A percentile compares a stretch with the other conserved stretches of the same genome.
Conservation (phyloP, 139 green algal genomes). For the Coelastrella sp. region DNA sequence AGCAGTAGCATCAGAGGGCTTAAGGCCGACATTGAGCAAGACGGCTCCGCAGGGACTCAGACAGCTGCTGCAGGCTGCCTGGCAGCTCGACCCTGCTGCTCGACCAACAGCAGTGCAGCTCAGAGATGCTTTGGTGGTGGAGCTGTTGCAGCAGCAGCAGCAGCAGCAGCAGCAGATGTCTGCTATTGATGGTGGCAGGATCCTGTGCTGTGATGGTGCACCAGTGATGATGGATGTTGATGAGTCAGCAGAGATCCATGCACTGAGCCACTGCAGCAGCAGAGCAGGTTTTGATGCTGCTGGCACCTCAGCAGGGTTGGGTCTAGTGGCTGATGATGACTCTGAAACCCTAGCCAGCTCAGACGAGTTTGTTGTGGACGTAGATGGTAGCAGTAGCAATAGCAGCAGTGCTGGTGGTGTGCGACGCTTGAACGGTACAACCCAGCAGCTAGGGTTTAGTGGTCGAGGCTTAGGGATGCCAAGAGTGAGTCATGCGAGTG, state of each 20-base stretch:
- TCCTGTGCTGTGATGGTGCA: too few species aligned
- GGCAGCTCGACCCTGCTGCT: slow-evolving; percentile 61
- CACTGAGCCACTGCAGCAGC: slow-evolving; percentile 16
- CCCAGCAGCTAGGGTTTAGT: too few species aligned
- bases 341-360: slow-evolving; percentile 31
- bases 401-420: neutral
- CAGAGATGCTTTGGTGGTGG: neutral
- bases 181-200: too few species aligned
- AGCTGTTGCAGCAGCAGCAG: slow-evolving; percentile 31
- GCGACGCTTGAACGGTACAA: too few species aligned
- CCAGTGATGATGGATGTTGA: slow-evolving; percentile 38
- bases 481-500: neutral
- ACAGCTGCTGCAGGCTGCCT: slow-evolving; percentile 73
- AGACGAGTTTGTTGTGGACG: neutral
- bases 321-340: neutral
- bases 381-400: neutral
- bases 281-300: neutral
- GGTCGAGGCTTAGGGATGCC: neutral
- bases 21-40: slow-evolving; percentile 76
- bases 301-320: neutral
- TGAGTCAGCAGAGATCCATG: slow-evolving; percentile 3
- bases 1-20: slow-evolving; percentile 83
- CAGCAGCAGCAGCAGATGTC: slow-evolving; percentile 39
- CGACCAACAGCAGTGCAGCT: slow-evolving; percentile 67
- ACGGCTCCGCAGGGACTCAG: slow-evolving; percentile 22